Conservation (phyloP, 495 filamentous ascomycete genomes). For the Aspergillus nidulans region DNA sequence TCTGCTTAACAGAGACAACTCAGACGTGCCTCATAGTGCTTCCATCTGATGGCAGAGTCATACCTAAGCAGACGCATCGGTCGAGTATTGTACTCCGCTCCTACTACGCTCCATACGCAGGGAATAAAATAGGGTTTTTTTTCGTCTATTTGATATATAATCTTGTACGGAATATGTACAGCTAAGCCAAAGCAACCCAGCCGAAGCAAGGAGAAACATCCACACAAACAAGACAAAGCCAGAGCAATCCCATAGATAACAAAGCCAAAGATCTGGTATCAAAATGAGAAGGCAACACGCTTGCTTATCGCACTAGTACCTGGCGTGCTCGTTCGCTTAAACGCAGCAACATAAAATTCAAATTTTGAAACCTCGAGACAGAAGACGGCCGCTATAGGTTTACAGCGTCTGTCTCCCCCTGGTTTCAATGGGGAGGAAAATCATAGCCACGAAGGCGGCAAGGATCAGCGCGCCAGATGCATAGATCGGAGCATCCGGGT, state of each 20-base stretch:
- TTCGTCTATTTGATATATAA: no score
- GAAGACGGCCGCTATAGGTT: not conserved
- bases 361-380: not conserved
- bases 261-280: not conserved
- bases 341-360: not conserved
- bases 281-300: not conserved
- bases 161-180: no score
- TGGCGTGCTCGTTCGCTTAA: not conserved
- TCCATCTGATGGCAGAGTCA: no score
- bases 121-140: no score
- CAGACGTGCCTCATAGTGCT: no score
- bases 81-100: no score
- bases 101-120: no score
- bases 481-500: conserved; percentile 49
- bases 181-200: not conserved
- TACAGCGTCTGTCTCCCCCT: conserved; percentile 46
- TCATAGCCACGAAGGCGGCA: conserved; percentile 49
- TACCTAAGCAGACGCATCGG: no score
- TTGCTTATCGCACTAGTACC: not conserved
- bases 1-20: no score
- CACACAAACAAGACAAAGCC: no score
- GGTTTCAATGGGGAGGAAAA: conserved; percentile 50
- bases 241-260: not conserved
- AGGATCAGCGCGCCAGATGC: conserved; percentile 49
- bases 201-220: not conserved